phyloP scores from a whole-genome alignment of 129 eudicot genomes.

The Escallonia herrerae region DNA sequence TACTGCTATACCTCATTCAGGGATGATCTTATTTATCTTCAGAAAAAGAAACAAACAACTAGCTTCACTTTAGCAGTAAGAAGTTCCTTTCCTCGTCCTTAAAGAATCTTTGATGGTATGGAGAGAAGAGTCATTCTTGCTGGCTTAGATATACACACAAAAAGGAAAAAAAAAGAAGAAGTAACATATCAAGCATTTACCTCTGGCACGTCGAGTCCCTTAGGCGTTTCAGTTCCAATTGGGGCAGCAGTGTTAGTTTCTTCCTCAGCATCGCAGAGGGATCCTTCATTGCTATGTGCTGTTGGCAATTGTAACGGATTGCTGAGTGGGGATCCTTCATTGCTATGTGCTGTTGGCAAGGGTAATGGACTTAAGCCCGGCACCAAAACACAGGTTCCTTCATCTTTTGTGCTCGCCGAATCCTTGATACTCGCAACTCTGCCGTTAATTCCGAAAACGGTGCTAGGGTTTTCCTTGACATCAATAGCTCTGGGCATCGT shows the following conservation, averaged over 20 bases:
- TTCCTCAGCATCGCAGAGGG: constrained; percentile 9
- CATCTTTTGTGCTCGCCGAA: constrained; percentile 18
- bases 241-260: constrained; percentile 7
- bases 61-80: constrained; percentile 2
- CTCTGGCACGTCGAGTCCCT: constrained; percentile 46
- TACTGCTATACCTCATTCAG: neutral
- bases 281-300: constrained; percentile 11
- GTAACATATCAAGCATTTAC: constrained; percentile 40
- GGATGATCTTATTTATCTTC: neutral
- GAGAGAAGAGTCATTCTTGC: neutral
- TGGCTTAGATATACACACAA: constrained; percentile 6
- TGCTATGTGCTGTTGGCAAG: neutral
- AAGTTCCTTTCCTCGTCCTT: neutral
- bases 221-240: constrained; percentile 19
- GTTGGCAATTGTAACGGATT: neutral
- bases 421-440: constrained; percentile 8
- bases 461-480: neutral
- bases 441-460: constrained; percentile 9
- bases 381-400: constrained; percentile 44
- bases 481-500: neutral
- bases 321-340: constrained; percentile 7
- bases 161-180: neutral
- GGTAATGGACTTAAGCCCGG: constrained; percentile 38
- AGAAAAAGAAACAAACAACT: neutral
- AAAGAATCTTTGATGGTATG: neutral